A percentile compares a stretch with the other conserved stretches of the same genome.
These are phyloP conservation scores for Suillus decipiens DNA, from an alignment of 768 basidiomycete genomes.

Conservation along the genomic window DNA sequence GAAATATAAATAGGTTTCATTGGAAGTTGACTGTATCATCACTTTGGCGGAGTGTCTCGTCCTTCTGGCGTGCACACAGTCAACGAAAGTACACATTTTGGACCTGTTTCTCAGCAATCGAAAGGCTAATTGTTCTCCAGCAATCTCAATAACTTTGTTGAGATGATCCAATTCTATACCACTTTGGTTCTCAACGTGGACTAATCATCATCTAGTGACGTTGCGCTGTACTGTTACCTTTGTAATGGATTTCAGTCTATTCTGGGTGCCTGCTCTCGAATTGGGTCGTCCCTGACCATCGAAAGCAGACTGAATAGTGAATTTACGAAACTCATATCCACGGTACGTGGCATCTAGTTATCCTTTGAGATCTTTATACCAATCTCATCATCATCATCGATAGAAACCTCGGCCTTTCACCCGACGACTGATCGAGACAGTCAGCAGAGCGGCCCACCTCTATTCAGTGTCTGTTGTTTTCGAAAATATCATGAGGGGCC, in stretches of 20 bases:
- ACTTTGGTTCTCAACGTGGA: slow-evolving; percentile 69
- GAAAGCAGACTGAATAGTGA: not conserved
- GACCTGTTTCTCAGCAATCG: not conserved
- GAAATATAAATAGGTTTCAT: slow-evolving; percentile 29
- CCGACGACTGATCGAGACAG: not conserved
- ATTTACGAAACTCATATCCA: not conserved
- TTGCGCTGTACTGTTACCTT: not conserved
- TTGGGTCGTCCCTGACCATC: not conserved
- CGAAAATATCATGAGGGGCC: not conserved
- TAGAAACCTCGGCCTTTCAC: not conserved
- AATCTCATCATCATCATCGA: not conserved
- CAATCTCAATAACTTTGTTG: slow-evolving; percentile 53
- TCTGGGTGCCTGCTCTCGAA: slow-evolving; percentile 29
- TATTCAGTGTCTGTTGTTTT: not conserved
- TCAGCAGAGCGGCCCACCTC: not conserved
- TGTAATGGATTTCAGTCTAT: not conserved
- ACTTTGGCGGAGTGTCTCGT: slow-evolving; percentile 33
- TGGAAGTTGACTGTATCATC: slow-evolving; percentile 42
- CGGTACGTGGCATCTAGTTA: not conserved
- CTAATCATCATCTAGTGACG: slow-evolving; percentile 37
- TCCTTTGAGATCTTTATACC: not conserved
- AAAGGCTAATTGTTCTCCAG: slow-evolving; percentile 32
- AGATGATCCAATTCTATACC: slow-evolving; percentile 66
- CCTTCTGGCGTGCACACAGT: slow-evolving; percentile 63
- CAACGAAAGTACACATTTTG: slow-evolving; percentile 57